phyloP scores from a whole-genome alignment of 495 filamentous ascomycete genomes.

The Lophiotrema nucula region DNA sequence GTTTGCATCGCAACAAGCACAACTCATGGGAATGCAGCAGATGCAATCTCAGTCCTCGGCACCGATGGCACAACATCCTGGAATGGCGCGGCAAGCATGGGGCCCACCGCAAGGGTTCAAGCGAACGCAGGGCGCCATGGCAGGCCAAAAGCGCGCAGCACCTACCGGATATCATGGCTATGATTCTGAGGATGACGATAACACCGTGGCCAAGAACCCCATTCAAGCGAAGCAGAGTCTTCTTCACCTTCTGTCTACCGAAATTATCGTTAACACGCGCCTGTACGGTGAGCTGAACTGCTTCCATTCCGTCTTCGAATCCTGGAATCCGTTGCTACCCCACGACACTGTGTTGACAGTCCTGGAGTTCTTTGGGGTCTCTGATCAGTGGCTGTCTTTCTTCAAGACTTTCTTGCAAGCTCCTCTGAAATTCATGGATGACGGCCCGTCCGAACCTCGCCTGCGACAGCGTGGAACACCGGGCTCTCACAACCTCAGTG shows the following conservation, averaged over 20 bases:
- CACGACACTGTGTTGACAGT: slow-evolving; percentile 58
- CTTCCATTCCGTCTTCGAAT: slow-evolving; percentile 61
- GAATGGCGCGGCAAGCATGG: neutral
- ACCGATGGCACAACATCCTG: neutral
- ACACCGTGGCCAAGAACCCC: slow-evolving; percentile 40
- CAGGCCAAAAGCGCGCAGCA: no score
- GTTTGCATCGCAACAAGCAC: neutral
- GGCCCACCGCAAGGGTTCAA: no score
- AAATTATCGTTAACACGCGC: slow-evolving; percentile 59
- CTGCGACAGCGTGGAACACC: slow-evolving; percentile 58
- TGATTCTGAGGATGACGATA: slow-evolving; percentile 38
- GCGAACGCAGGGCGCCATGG: neutral
- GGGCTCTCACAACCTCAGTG: slow-evolving; percentile 58
- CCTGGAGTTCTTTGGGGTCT: slow-evolving; percentile 60
- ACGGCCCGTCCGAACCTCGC: slow-evolving; percentile 42
- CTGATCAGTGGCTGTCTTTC: slow-evolving; percentile 59
- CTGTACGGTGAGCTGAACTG: slow-evolving; percentile 59
- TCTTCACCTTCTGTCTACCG: slow-evolving; percentile 60
- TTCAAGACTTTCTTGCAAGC: slow-evolving; percentile 60
- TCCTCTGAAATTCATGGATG: slow-evolving; percentile 60
- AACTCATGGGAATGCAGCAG: neutral
- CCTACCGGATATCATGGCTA: no score
- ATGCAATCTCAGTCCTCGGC: neutral
- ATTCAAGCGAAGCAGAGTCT: slow-evolving; percentile 60
- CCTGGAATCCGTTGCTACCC: slow-evolving; percentile 60